Evolutionary conservation across 768 basidiomycete species (phyloP).

Genomic region (Pleurotus platypus): DNA sequence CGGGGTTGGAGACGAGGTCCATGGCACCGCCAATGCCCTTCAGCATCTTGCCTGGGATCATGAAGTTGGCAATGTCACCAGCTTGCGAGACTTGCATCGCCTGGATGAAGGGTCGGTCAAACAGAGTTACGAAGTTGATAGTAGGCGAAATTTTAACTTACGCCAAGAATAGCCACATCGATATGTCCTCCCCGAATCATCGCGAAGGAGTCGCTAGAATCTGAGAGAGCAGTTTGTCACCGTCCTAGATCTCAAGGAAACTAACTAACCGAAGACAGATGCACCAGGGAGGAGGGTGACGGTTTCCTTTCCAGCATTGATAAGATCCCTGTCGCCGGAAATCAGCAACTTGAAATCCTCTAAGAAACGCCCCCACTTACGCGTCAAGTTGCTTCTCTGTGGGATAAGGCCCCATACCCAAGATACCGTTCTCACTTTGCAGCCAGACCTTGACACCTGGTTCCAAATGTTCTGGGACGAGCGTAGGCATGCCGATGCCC

Average conservation of each 20-base stretch:
- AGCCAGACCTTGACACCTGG: constrained; percentile 80
- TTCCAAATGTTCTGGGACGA: constrained; percentile 77
- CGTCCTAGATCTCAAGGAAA: neutral
- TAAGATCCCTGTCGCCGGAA: constrained; percentile 60
- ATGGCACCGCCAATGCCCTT: constrained; percentile 96
- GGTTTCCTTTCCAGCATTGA: constrained; percentile 95
- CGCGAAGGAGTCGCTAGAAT: constrained; percentile 90
- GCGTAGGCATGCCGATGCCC: constrained; percentile 89
- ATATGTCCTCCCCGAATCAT: constrained; percentile 99
- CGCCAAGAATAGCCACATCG: constrained; percentile 90
- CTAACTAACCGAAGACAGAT: constrained; percentile 74
- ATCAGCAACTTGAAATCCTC: neutral
- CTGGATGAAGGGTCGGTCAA: constrained; percentile 29
- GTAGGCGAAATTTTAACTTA: constrained; percentile 30
- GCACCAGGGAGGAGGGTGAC: constrained; percentile 91
- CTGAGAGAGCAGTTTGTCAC: constrained; percentile 28
- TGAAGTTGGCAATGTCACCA: constrained; percentile 96
- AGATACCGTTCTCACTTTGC: constrained; percentile 88
- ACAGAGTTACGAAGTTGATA: neutral
- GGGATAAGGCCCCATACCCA: constrained; percentile 91
- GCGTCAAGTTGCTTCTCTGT: constrained; percentile 76
- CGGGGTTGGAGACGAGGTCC: constrained; percentile 95
- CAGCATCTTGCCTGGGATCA: constrained; percentile 94
- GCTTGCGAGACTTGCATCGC: constrained; percentile 94
- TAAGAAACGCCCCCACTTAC: constrained; percentile 38